A percentile compares a stretch with the other conserved stretches of the same genome.
Evolutionary conservation across 228 moss, liverwort and hornwort genomes (phyloP).

Genomic region (Sphagnum magellanicum): DNA sequence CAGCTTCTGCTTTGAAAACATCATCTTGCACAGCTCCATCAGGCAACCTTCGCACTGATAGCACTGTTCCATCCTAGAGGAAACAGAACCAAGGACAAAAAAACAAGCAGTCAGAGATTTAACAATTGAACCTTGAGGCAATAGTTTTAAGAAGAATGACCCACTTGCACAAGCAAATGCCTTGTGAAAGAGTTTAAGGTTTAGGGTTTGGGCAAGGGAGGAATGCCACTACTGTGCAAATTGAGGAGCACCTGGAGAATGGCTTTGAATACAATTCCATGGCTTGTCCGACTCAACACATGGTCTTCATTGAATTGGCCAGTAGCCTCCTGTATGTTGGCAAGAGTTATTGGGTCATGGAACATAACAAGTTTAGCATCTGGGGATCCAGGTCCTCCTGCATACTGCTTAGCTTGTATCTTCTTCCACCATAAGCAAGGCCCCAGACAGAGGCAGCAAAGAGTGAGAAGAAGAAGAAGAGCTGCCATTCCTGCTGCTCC

Average conservation of each 20-base stretch:
- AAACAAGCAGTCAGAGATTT: not conserved
- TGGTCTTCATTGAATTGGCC: conserved; percentile 96
- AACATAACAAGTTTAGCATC: conserved; percentile 84
- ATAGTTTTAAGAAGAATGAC: too few species aligned
- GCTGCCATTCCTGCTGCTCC: conserved; percentile 22
- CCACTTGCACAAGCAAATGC: too few species aligned
- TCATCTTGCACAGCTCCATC: conserved; percentile 77
- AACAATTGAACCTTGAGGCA: too few species aligned
- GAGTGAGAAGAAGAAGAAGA: conserved; percentile 21
- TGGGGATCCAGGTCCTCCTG: conserved; percentile 29
- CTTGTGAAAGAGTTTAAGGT: too few species aligned
- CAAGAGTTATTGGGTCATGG: conserved; percentile 58
- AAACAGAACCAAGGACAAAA: not conserved
- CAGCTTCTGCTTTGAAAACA: conserved; percentile 75
- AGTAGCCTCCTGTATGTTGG: conserved; percentile 78
- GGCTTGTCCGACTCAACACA: conserved; percentile 76
- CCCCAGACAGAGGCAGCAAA: conserved; percentile 24
- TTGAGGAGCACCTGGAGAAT: conserved; percentile 48
- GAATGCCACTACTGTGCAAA: not conserved
- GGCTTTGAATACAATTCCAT: conserved; percentile 94
- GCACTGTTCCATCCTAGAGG: conserved; percentile 71
- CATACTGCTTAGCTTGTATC: not conserved
- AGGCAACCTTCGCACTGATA: conserved; percentile 74
- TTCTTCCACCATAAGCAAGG: conserved; percentile 11
- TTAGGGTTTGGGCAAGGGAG: too few species aligned